Evolutionary conservation across 2,329 filamentous ascomycete genomes (phyloP).

Genomic region (Colletotrichum chrysophilum): DNA sequence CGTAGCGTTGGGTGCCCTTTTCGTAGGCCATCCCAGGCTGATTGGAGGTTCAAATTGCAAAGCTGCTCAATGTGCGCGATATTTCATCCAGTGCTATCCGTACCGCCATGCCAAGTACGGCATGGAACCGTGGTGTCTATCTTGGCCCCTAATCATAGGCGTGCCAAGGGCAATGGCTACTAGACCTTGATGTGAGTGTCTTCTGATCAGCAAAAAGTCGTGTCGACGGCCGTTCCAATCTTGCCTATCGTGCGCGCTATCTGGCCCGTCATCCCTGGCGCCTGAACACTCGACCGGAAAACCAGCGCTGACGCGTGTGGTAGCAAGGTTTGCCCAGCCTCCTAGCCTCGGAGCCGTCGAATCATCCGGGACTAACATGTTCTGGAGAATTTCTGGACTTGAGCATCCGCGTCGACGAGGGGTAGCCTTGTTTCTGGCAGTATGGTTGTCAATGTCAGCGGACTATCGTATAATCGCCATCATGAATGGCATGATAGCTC

Average conservation of each 20-base stretch:
- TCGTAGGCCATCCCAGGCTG: not conserved
- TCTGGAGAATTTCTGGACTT: constrained; percentile 11
- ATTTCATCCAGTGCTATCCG: not conserved
- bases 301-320: not conserved
- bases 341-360: not conserved
- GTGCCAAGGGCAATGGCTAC: not conserved
- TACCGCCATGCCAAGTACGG: constrained; percentile 3
- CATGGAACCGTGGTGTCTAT: constrained; percentile 5
- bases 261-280: not conserved
- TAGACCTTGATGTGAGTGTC: not conserved
- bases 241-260: not conserved
- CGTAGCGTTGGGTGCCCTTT: not conserved
- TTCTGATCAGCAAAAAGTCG: not conserved
- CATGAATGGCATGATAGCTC: constrained; percentile 12
- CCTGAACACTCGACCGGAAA: not conserved
- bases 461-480: constrained; percentile 8
- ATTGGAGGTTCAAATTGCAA: not conserved
- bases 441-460: not conserved
- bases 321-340: constrained; percentile 7
- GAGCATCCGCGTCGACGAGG: not conserved
- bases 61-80: not conserved
- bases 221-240: not conserved
- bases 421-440: not conserved
- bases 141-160: not conserved
- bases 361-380: not conserved